These are phyloP conservation scores for Acer campestre DNA, from an alignment of 345 rosid species.

Conservation along the genomic window DNA sequence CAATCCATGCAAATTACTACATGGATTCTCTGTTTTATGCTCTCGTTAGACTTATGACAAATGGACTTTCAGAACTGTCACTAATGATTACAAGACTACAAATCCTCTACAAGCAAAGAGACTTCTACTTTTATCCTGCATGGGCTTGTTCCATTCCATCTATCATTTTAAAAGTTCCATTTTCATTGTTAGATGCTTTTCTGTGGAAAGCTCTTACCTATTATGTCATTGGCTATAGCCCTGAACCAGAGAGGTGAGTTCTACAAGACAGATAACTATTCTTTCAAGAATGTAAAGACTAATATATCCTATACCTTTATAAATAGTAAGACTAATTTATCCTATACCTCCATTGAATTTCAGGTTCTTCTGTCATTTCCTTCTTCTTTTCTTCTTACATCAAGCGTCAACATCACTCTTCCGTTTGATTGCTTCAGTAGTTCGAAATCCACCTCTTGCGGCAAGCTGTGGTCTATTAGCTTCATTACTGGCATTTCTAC, in stretches of 20 bases:
- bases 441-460: constrained; percentile 36
- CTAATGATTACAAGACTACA: constrained; percentile 42
- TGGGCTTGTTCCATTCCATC: constrained; percentile 54
- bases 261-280: background rate
- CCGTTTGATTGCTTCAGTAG: constrained; percentile 44
- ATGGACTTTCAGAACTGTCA: constrained; percentile 44
- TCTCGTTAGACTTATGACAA: constrained; percentile 36
- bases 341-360: background rate
- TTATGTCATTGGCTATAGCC: constrained; percentile 55
- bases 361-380: constrained; percentile 51
- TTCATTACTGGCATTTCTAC: constrained; percentile 28
- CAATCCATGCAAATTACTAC: constrained; percentile 36
- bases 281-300: background rate
- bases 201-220: constrained; percentile 59
- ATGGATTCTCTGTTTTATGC: constrained; percentile 45
- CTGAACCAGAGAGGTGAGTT: constrained; percentile 47
- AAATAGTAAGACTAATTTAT: background rate
- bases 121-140: constrained; percentile 51
- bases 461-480: constrained; percentile 24
- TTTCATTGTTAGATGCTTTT: constrained; percentile 46
- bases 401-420: constrained; percentile 48
- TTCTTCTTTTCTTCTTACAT: constrained; percentile 49
- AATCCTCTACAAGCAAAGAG: constrained; percentile 57
- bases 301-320: background rate
- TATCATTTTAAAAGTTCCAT: constrained; percentile 44